Base-by-base conservation (phyloP, 208 protist species). In the Leishmania mexicana region DNA sequence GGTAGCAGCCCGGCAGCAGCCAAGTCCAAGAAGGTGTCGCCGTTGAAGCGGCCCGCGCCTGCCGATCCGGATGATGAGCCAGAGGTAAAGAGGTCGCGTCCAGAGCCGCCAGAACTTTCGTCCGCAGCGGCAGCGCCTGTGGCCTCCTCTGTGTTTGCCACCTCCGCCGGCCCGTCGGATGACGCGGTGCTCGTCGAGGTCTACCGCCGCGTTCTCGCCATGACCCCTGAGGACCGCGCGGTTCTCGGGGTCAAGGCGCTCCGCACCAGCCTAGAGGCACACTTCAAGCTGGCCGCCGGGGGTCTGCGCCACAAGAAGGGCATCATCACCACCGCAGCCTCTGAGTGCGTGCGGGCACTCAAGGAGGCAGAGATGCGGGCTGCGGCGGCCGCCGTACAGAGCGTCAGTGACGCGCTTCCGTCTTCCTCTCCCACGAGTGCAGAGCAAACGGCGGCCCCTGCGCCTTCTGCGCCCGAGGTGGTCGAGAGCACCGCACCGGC, bases 281-380 rank as follows among this genome's bases (percentile, higher is more conserved):
- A 81, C 68, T 94, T 97, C 81, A 51, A 76, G 51, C 72, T 95
- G 2, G 38, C 67, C 6, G 81, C 77, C 17, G 88, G 89, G 7
- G 89, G 79, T 40, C 84, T 97, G 38, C 87, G 92, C 64, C n/a
- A 74, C 35, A 79, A 78, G 60, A 94, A 95, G 83, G 84, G 88
- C 31, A 60, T 88, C 75, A 95, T 97, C 54, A 89, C 89, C 60
- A 81, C 87, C 58, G 87, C 94, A 24, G 94, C 92, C 65, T 88
- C 88, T 3, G 90, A 95, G 62, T 95, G 91, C 75, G 84, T 95
- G n/a, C 71, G 80, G 17, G 92, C 91, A 51, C 85, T 97, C 35
- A 77, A 90, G 51, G 87, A 86, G 38, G 92, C 88, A 45, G 94
- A 96, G 88, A 62, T 70, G 31, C 85, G 85, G 15, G 87, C 85